Evolutionary conservation across 2,329 filamentous ascomycete genomes (phyloP).

Genomic region (Tolypocladium pustulatum): DNA sequence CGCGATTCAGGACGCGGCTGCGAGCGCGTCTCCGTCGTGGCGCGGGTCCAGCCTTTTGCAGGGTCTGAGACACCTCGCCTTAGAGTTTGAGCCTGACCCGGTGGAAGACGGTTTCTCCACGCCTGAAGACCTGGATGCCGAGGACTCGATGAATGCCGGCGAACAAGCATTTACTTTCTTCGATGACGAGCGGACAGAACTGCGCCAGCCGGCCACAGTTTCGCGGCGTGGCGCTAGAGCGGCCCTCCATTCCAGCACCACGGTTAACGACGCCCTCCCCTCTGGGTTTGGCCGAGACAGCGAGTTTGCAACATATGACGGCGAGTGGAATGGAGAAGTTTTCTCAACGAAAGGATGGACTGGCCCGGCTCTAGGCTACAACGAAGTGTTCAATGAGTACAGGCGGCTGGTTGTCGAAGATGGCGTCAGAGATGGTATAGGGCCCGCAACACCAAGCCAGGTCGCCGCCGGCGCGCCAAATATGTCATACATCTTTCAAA

Average conservation of each 20-base stretch:
- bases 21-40: slow-evolving; percentile 11
- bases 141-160: slow-evolving; percentile 28
- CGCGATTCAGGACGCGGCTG: slow-evolving; percentile 23
- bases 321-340: slow-evolving; percentile 14
- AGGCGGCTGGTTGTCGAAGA: slow-evolving; percentile 30
- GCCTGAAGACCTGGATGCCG: slow-evolving; percentile 27
- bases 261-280: neutral
- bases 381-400: slow-evolving; percentile 35
- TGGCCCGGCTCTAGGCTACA: slow-evolving; percentile 23
- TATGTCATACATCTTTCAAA: slow-evolving; percentile 33
- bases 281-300: slow-evolving; percentile 7
- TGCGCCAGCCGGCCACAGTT: slow-evolving; percentile 2
- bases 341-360: slow-evolving; percentile 32
- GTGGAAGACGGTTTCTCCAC: slow-evolving; percentile 23
- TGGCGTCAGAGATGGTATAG: slow-evolving; percentile 24
- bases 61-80: slow-evolving; percentile 41
- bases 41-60: slow-evolving; percentile 32
- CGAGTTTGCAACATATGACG: slow-evolving; percentile 13
- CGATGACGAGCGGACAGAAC: slow-evolving; percentile 12
- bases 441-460: slow-evolving; percentile 38
- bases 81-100: slow-evolving; percentile 42
- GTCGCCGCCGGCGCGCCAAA: slow-evolving; percentile 37
- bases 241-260: slow-evolving; percentile 4
- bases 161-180: slow-evolving; percentile 36
- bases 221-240: slow-evolving; percentile 1